Base-by-base conservation (phyloP, 768 basidiomycete species). In the Pulveroboletus sp. region DNA sequence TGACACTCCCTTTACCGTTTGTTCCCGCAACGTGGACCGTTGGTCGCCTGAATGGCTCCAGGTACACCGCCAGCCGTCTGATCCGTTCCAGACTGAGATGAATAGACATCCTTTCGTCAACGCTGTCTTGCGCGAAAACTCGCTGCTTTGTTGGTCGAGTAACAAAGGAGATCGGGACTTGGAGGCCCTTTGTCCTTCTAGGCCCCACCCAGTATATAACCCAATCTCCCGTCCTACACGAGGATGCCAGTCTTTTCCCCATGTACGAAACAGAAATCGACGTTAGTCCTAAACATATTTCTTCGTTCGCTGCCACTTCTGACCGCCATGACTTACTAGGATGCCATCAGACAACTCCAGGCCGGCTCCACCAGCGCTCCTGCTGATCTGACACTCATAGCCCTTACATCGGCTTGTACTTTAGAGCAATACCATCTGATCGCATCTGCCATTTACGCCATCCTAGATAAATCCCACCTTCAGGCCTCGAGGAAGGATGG, bases 1-100 rank as follows among this genome's bases (percentile, higher is more conserved):
- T 84, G 11, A 95, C 91, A 57, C 90, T 94, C 32, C 96, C 96
- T 68, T 98, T 99, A 8, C 95, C 95, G 69, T 99, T 98, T 0
- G 96, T 99, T 0, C 96, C 96, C 8, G 93, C 84, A 50, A 98
- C 78, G 62, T 99, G 96, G 32, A 89, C 74, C 0, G 93, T 91
- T 0, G 93, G 95, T 2, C 89, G 78, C 0, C 75, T 80, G 61
- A 88, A 86, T 0, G 73, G 69, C 0, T 80, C 82, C 5, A 95
- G 69, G 57, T 75, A 60, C 3, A 64, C 50, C 31, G 85, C 75
- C 0, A 93, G 73, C 3, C 50, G 64, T 38, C 64, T 59, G 33
- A 91, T 74, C 7, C 85, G 78, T 46, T 82, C 74, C 3, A 91
- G 73, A 11, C 78, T 76, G 9, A 91, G 77, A 54, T 86, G 81